phyloP scores from a whole-genome alignment of 139 green algal species.

The Chlamydomonas schloesseri region DNA sequence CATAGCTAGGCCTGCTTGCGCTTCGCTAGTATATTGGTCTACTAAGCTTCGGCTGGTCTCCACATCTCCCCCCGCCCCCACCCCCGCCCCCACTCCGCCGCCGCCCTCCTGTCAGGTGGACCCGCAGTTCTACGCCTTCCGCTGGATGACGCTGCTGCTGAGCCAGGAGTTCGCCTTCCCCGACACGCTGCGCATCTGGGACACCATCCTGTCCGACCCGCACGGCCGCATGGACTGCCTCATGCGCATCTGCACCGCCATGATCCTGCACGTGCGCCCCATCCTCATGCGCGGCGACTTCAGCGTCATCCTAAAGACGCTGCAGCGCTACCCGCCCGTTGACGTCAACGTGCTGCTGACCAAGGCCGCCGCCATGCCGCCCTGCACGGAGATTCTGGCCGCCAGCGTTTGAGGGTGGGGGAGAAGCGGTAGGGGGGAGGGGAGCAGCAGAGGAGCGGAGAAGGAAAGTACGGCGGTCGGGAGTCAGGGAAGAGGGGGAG shows the following conservation, averaged over 20 bases:
- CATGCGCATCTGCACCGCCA: conserved; percentile 87
- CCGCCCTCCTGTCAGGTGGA: conserved; percentile 66
- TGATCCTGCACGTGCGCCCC: conserved; percentile 83
- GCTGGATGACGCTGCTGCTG: conserved; percentile 94
- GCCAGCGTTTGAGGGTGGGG: neutral
- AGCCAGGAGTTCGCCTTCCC: conserved; percentile 89
- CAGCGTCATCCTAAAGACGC: conserved; percentile 89
- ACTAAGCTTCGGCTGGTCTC: too few relatives aligned
- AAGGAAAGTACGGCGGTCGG: too few relatives aligned
- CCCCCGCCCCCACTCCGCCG: too few relatives aligned
- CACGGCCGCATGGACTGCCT: conserved; percentile 78
- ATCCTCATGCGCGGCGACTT: conserved; percentile 91
- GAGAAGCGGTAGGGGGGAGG: too few relatives aligned
- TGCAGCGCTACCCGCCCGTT: conserved; percentile 86
- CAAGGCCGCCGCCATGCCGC: conserved; percentile 32
- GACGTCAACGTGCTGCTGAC: conserved; percentile 50
- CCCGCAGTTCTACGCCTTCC: conserved; percentile 95
- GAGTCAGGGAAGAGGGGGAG: too few relatives aligned
- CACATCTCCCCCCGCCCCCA: neutral
- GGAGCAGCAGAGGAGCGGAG: too few relatives aligned
- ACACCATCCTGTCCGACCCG: conserved; percentile 82
- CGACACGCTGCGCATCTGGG: conserved; percentile 90
- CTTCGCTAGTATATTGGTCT: too few relatives aligned
- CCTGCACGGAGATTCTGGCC: conserved; percentile 27
- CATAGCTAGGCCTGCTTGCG: too few relatives aligned